Evolutionary conservation across 495 filamentous ascomycete genomes (phyloP), one percentile per base, ranked within the genome.

Genomic region (Collariella sp.): DNA sequence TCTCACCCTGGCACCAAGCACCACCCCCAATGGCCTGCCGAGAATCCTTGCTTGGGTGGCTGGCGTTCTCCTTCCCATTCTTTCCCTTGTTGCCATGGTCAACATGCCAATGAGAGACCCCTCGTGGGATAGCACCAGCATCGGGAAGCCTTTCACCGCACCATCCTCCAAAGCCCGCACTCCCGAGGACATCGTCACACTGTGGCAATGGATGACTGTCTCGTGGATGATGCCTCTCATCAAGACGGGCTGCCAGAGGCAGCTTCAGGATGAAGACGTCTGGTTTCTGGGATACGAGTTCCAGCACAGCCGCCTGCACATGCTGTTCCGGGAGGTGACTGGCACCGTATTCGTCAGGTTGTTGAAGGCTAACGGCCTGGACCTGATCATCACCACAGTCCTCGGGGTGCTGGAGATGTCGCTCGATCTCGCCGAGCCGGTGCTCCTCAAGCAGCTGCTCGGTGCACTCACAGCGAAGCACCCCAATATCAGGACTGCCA

Each of bases 161-260:
- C 83, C 88, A 33, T 82, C 77, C 2, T 76, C 70, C 11, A 61
- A 79, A 3, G 74, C 82, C 16, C 81, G 87, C 29, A 91, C 84
- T 45, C 88, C 88, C n/a, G 88, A 94, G 64, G 88, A 94, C 60
- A 79, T 85, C 55, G 63, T 93, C 36, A 84, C 75, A 19, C 72
- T 88, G 1, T 91, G 85, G 84, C 86, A 91, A 61, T 94, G 83
- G 62, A 82, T 89, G 70, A 83, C 81, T 2, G 84, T 94, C 5
- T 88, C 86, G 0, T 94, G 88, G 88, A 83, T 94, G 80, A 72
- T 72, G 3, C 83, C 87, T 0, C 67, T 94, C 24, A 88, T 91
- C 39, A 68, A 74, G 2, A 54, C 79, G 18, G 87, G 85, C 5
- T 76, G 73, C 35, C 73, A 72, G 29, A 70, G 79, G 50, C 80